Base-by-base conservation (phyloP, 1,139 yeast genomes). In the Pichia norvegensis region DNA sequence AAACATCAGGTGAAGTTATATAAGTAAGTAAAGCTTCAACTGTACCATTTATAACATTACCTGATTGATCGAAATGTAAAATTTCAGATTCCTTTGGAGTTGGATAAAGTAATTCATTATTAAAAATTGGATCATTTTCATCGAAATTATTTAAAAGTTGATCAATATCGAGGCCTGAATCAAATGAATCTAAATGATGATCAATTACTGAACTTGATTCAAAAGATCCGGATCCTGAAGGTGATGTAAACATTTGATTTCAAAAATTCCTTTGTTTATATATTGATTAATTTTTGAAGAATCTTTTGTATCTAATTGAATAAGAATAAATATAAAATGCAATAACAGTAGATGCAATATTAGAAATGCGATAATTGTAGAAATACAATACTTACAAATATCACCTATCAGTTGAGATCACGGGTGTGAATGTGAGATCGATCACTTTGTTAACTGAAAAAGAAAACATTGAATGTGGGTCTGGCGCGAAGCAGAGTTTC, bases 1-100 rank as follows among this genome's bases (percentile, higher is more conserved):
- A 76, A 8, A 81, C 74, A 38, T 78, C 78, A 9, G 95, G 94
- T 9, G 92, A 79, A 1, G 97, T 85, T 46, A 90, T 65, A 52
- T 84, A 82, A 3, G 82, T 81, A 7, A 88, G 67, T 31, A 88
- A 68, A 2, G 88, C 83, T 48, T 70, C 66, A 23, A 59, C 53
- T 11, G 64, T 61, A 20, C 60, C 64, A 23, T 50, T 48, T 4
- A 41, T 33, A 3, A 60, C 44, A 20, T 45, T 29, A 2, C 36
- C 46, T 14, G 42, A 43, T 7, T 44, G 48, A 29, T 52, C 48
- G 29, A 58, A 55, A 38, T 56, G 56, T 14, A 62, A 48, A 31
- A 60, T 59, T 40, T 56, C 62, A 3, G 63, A 58, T 40, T 56
- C 58, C 27, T 42, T 49, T 3, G 66, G 65, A 1, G 59, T 52